Evolutionary conservation across 2,329 filamentous ascomycete genomes (phyloP).

Genomic region (Claviceps maximensis): DNA sequence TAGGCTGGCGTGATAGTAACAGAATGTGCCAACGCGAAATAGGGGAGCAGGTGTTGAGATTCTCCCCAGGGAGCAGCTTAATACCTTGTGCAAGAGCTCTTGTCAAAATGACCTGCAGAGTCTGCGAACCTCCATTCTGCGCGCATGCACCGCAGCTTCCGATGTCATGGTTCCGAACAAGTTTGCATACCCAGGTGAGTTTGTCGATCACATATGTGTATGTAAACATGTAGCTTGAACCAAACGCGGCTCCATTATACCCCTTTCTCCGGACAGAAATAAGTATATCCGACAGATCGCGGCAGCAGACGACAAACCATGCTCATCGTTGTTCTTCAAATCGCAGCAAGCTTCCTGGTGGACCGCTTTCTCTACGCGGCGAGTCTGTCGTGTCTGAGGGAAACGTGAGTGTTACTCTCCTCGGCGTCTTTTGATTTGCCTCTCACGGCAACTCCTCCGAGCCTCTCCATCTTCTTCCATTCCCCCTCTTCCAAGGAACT

Average conservation of each 20-base stretch:
- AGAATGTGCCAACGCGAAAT: not conserved
- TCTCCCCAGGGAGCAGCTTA: not conserved
- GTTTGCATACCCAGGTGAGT: not conserved
- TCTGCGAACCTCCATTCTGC: not conserved
- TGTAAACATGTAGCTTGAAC: too few relatives aligned
- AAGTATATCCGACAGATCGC: too few relatives aligned
- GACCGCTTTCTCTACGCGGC: not conserved
- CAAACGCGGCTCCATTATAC: too few relatives aligned
- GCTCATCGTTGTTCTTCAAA: not conserved
- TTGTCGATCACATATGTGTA: too few relatives aligned
- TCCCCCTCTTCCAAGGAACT: not conserved
- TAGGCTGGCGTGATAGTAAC: not conserved
- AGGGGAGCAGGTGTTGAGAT: not conserved
- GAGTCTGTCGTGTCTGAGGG: not conserved
- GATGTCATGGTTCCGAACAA: conserved; percentile 2
- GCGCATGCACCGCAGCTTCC: not conserved
- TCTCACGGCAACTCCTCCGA: too few relatives aligned
- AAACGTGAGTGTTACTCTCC: not conserved
- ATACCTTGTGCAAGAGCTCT: not conserved
- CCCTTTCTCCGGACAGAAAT: too few relatives aligned
- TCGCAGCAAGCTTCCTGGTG: not conserved
- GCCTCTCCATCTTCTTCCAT: too few relatives aligned
- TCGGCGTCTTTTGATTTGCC: not conserved
- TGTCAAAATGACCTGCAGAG: not conserved
- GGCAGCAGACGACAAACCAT: not conserved